phyloP scores from a whole-genome alignment of 306 rosid species.

The Benincasa hispida region DNA sequence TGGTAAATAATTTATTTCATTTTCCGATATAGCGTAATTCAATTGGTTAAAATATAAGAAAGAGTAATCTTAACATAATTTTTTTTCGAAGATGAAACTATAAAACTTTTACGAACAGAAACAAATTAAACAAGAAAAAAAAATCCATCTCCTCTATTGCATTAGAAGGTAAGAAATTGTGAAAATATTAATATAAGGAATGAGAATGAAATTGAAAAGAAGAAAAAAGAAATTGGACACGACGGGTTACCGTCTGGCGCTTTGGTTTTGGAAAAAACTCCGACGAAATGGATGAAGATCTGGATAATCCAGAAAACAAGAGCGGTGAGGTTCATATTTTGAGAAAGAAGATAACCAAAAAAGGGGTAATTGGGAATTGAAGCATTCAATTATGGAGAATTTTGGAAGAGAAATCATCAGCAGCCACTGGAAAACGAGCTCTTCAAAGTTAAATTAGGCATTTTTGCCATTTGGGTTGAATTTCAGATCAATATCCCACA shows the following conservation, averaged over 20 bases:
- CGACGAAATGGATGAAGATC: not conserved
- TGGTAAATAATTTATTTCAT: too few species aligned
- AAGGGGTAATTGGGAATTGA: not conserved
- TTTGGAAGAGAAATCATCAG: not conserved
- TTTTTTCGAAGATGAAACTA: too few species aligned
- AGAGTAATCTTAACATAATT: too few species aligned
- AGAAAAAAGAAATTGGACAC: not conserved
- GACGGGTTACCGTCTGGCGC: not conserved
- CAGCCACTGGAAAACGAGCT: not conserved
- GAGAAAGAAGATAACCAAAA: not conserved
- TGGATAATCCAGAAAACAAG: not conserved
- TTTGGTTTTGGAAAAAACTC: not conserved
- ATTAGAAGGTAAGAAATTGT: not conserved
- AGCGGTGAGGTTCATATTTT: not conserved
- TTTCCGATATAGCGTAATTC: too few species aligned
- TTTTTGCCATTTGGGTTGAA: not conserved
- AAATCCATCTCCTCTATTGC: not conserved
- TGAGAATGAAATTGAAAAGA: not conserved
- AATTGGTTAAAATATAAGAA: not conserved
- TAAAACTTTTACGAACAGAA: too few species aligned
- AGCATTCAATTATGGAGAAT: not conserved
- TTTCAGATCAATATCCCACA: not conserved
- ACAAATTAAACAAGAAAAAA: not conserved
- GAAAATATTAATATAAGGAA: not conserved
- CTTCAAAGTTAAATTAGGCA: not conserved